Conservation (phyloP, 2,329 filamentous ascomycete species). For the Knufia fluminis region DNA sequence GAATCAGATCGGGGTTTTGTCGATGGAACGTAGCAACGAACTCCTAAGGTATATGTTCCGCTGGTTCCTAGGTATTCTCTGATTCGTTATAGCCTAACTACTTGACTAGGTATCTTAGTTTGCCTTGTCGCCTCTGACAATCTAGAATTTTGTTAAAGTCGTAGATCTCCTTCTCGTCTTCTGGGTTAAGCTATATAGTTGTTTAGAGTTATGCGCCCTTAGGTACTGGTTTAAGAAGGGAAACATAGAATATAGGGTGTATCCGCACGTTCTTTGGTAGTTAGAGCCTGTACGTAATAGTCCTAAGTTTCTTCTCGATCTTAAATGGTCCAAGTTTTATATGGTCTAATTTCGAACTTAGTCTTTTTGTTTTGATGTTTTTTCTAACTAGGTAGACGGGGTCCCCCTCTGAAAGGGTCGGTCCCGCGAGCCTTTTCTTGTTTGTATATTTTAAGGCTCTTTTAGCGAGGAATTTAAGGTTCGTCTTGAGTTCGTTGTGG, state of each 20-base stretch:
- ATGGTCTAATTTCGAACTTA: slow-evolving; percentile 11
- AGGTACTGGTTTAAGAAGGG: slow-evolving; percentile 5
- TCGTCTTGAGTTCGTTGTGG: slow-evolving; percentile 7
- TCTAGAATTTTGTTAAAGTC: slow-evolving; percentile 3
- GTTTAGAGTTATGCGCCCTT: slow-evolving; percentile 1
- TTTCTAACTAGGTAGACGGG: slow-evolving; percentile 12
- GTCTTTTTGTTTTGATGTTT: slow-evolving; percentile 15
- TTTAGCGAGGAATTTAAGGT: slow-evolving; percentile 8
- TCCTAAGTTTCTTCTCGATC: slow-evolving; percentile 10
- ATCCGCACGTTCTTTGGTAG: slow-evolving; percentile 11
- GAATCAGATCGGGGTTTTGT: neutral
- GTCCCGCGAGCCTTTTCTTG: slow-evolving; percentile 11
- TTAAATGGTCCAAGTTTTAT: slow-evolving; percentile 11
- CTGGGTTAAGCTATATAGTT: neutral
- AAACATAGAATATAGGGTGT: slow-evolving; percentile 11
- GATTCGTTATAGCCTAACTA: slow-evolving; percentile 10
- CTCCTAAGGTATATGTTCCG: neutral
- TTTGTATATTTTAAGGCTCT: slow-evolving; percentile 7
- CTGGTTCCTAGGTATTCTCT: slow-evolving; percentile 11
- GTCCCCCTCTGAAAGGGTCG: slow-evolving; percentile 2
- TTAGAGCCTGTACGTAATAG: slow-evolving; percentile 9
- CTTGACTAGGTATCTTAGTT: slow-evolving; percentile 11
- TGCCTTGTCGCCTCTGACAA: neutral
- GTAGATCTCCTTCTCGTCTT: slow-evolving; percentile 3
- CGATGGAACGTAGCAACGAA: neutral